Evolutionary conservation across 176 grass and related monocot genomes (phyloP), one percentile per base, ranked within the genome.

Genomic region (Triticum urartu): DNA sequence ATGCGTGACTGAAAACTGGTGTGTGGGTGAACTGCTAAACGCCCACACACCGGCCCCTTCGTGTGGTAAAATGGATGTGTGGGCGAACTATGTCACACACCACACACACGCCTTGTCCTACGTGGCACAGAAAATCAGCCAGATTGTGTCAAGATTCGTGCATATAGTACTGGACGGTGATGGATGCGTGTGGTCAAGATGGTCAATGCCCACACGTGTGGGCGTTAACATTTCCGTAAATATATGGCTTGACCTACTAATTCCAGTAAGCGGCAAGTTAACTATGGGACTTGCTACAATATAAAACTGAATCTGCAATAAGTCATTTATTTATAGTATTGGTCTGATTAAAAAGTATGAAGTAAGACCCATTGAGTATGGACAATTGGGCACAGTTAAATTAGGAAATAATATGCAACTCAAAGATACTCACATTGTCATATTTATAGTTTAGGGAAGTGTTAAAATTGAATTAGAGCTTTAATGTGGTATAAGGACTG

Each of bases 401-500:
- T 62, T 18, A 81, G 24, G 11, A 81, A 81, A 80, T 73, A 35
- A 36, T 83, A 35, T 54, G 79, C 71, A 74, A 18, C 85, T 75
- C 40, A 20, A 72, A 0, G 2, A 59, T 74, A 17, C 24, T 83
- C 28, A 24, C 22, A 68, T 9, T 73, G 24, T 72, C 72, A 83
- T 15, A 9, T 78, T 22, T 39, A 39, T 15, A 83, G 74, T 60
- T 64, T 18, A 83, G 5, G 14, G 21, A 85, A 76, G 60, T n/a
- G 25, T 58, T 24, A 73, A 74, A 70, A 43, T 25, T 64, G 2
- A 18, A 38, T 83, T 9, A 72, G 43, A 87, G 26, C 13, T 87
- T 79, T 87, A 26, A 42, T 26, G 20, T 79, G 43, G 25, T 39
- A 39, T 36, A 39, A 73, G 5, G 6, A 70, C 43, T 14, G 36